Evolutionary conservation across 257 asterid species (phyloP).

Genomic region (Thymus mandschuricus): DNA sequence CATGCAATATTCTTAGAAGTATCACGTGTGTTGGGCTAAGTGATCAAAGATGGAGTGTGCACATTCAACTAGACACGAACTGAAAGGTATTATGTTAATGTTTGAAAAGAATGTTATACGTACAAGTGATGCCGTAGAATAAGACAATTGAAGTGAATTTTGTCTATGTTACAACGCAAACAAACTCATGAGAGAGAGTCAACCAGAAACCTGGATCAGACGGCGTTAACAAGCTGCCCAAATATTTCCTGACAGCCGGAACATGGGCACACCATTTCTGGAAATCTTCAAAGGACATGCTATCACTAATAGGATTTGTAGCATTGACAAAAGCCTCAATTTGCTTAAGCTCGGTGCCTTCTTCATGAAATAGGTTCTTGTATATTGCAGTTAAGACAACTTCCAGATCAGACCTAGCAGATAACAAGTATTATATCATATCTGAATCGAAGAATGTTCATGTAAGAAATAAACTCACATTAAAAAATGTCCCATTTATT

Average conservation of each 20-base stretch:
- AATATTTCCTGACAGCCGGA: slow-evolving; percentile 83
- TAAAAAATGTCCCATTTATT: slow-evolving; percentile 26
- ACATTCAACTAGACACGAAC: slow-evolving; percentile 8
- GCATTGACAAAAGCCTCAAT: slow-evolving; percentile 57
- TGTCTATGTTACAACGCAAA: background rate
- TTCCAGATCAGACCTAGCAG: slow-evolving; percentile 80
- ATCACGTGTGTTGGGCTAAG: background rate
- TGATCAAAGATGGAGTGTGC: background rate
- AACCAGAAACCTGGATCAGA: slow-evolving; percentile 65
- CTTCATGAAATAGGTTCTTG: slow-evolving; percentile 50
- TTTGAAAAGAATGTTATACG: too few relatives aligned
- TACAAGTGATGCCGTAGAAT: background rate
- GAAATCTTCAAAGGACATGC: slow-evolving; percentile 76
- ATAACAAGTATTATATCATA: slow-evolving; percentile 15
- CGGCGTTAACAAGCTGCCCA: slow-evolving; percentile 68
- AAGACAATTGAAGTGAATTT: background rate
- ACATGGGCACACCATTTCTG: slow-evolving; percentile 76
- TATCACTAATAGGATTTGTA: slow-evolving; percentile 48
- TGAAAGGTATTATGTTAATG: background rate
- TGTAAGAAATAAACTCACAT: slow-evolving; percentile 12
- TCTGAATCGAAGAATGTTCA: slow-evolving; percentile 4
- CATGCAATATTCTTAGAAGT: background rate
- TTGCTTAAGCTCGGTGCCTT: slow-evolving; percentile 52
- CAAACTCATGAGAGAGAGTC: slow-evolving; percentile 9
- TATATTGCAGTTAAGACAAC: slow-evolving; percentile 66